phyloP scores from a whole-genome alignment of 371 early-diverging fungal genomes.

The Mucor irregularis region DNA sequence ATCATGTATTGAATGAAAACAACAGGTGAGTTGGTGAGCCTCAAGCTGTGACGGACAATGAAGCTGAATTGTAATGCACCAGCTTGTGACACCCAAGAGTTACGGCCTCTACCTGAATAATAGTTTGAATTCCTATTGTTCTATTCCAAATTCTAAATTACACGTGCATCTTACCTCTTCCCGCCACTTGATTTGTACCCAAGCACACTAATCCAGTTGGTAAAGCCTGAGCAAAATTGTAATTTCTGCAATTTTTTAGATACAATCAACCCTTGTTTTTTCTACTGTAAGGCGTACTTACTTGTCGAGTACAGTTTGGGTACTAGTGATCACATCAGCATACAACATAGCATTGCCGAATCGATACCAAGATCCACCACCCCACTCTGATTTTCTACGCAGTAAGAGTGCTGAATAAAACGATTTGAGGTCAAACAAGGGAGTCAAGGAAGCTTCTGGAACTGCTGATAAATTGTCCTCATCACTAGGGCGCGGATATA shows the following conservation, averaged over 20 bases:
- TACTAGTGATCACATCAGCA: slow-evolving; percentile 74
- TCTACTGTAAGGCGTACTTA: slow-evolving; percentile 18
- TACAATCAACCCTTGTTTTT: too few relatives aligned
- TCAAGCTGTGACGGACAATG: slow-evolving; percentile 61
- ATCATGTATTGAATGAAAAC: slow-evolving; percentile 90
- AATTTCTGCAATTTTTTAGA: slow-evolving; percentile 46
- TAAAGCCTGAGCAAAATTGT: slow-evolving; percentile 55
- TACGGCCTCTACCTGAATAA: slow-evolving; percentile 67
- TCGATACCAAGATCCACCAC: slow-evolving; percentile 29
- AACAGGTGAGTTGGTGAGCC: slow-evolving; percentile 53
- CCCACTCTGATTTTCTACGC: slow-evolving; percentile 24
- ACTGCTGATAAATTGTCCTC: background rate
- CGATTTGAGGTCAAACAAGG: slow-evolving; percentile 11
- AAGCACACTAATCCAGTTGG: slow-evolving; percentile 77
- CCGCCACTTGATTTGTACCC: slow-evolving; percentile 77
- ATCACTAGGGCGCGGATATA: slow-evolving; percentile 1
- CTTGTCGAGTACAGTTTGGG: slow-evolving; percentile 89
- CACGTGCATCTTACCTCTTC: slow-evolving; percentile 57
- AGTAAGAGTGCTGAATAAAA: slow-evolving; percentile 37
- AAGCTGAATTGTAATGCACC: slow-evolving; percentile 88
- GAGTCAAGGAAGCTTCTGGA: slow-evolving; percentile 12
- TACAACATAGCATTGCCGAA: slow-evolving; percentile 77
- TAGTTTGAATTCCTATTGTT: slow-evolving; percentile 5
- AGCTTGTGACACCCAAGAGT: slow-evolving; percentile 88
- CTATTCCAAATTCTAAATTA: background rate